phyloP scores from a whole-genome alignment of 352 stramenopile species.

The Phytophthora nicotianae region DNA sequence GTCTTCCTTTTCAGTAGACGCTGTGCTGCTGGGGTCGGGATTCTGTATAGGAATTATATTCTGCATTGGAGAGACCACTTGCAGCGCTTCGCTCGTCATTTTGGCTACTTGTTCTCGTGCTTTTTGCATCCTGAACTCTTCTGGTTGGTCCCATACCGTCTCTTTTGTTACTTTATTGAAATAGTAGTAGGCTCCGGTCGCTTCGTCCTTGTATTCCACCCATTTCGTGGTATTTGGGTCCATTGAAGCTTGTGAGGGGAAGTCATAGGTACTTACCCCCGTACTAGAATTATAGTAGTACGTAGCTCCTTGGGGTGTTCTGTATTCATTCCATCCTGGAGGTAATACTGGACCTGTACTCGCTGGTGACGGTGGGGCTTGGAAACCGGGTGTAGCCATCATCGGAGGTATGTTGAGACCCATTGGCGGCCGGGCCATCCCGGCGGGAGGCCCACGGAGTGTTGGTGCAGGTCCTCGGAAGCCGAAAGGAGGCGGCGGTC shows the following conservation, averaged over 20 bases:
- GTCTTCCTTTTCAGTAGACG: constrained; percentile 28
- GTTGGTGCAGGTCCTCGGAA: constrained; percentile 29
- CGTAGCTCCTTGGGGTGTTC: constrained; percentile 51
- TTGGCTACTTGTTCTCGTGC: constrained; percentile 72
- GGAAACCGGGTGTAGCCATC: constrained; percentile 17
- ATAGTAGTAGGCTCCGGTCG: constrained; percentile 77
- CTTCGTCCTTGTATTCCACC: constrained; percentile 83
- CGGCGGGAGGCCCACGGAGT: constrained; percentile 26
- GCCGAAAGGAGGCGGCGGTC: constrained; percentile 27
- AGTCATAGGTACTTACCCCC: constrained; percentile 69
- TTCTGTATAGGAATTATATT: constrained; percentile 7
- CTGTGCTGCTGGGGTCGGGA: constrained; percentile 6
- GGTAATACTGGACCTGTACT: constrained; percentile 31
- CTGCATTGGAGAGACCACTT: constrained; percentile 13
- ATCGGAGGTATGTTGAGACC: constrained; percentile 26
- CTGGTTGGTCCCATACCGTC: constrained; percentile 83
- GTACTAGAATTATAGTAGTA: constrained; percentile 73
- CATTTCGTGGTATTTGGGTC: constrained; percentile 36
- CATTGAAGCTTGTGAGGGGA: constrained; percentile 16
- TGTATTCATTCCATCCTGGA: constrained; percentile 64
- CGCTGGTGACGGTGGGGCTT: constrained; percentile 24
- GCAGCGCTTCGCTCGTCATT: constrained; percentile 49
- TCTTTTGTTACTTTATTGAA: constrained; percentile 77
- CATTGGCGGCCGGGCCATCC: constrained; percentile 32
- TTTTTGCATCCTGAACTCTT: constrained; percentile 79